Conservation (phyloP, 495 filamentous ascomycete genomes). For the Stereocaulon alpinum region DNA sequence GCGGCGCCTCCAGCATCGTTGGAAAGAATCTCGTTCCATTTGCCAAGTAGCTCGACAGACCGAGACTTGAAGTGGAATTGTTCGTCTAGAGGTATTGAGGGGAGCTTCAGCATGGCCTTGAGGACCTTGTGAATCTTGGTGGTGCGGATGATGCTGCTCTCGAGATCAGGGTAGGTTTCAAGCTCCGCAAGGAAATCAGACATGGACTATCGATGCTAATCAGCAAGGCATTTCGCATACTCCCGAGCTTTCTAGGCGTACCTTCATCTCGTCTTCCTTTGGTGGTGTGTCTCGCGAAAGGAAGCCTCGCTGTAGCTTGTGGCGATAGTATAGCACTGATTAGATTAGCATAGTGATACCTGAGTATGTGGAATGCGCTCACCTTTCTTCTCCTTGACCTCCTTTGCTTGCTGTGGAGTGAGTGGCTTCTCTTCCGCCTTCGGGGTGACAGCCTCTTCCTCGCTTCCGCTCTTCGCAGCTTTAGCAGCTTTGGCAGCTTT, state of each 20-base stretch:
- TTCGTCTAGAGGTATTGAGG: slow-evolving; percentile 70
- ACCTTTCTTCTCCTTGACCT: slow-evolving; percentile 60
- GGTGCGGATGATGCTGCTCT: slow-evolving; percentile 68
- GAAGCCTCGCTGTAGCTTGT: slow-evolving; percentile 86
- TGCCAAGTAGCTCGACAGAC: slow-evolving; percentile 59
- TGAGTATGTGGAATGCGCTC: slow-evolving; percentile 21
- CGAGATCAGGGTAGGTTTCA: slow-evolving; percentile 67
- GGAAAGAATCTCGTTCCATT: slow-evolving; percentile 74
- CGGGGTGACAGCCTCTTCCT: slow-evolving; percentile 35
- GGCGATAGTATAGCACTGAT: slow-evolving; percentile 68
- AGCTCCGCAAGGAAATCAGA: slow-evolving; percentile 68
- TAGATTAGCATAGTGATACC: slow-evolving; percentile 14
- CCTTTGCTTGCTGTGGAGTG: slow-evolving; percentile 50
- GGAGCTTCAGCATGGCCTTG: slow-evolving; percentile 77
- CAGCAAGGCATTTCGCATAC: background rate
- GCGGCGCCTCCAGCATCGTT: slow-evolving; percentile 37
- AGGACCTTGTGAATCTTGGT: slow-evolving; percentile 96
- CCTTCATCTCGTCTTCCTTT: slow-evolving; percentile 78
- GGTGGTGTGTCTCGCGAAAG: slow-evolving; percentile 70
- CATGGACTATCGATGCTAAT: slow-evolving; percentile 38
- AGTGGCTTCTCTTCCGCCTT: slow-evolving; percentile 46
- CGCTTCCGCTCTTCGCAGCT: slow-evolving; percentile 34
- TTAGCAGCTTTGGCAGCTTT: slow-evolving; percentile 27
- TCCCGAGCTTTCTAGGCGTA: background rate
- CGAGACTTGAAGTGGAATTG: slow-evolving; percentile 76